These are phyloP conservation scores for Boletus reticulatus DNA, from an alignment of 768 basidiomycete species.

Conservation along the genomic window DNA sequence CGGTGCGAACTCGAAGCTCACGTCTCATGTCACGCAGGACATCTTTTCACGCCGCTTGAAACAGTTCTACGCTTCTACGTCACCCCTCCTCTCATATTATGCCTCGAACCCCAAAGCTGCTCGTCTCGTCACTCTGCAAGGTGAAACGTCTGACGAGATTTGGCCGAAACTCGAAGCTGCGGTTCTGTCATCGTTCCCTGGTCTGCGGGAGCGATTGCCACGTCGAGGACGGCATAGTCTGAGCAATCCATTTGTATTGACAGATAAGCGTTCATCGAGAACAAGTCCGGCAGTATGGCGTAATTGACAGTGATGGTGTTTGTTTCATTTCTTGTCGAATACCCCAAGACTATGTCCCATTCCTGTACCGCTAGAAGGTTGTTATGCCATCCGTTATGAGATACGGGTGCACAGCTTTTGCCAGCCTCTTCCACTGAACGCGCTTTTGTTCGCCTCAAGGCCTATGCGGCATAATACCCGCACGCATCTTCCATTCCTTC, in stretches of 20 bases:
- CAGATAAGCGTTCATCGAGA: constrained; percentile 14
- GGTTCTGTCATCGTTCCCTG: constrained; percentile 57
- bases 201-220: constrained; percentile 49
- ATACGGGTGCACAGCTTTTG: constrained; percentile 8
- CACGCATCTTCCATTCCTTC: neutral
- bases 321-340: constrained; percentile 3
- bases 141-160: constrained; percentile 83
- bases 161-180: constrained; percentile 78
- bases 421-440: neutral
- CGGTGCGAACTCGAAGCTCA: constrained; percentile 3
- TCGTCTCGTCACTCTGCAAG: constrained; percentile 57
- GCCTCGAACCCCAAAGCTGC: constrained; percentile 38
- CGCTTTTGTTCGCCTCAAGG: constrained; percentile 24
- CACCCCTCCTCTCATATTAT: constrained; percentile 79
- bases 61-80: constrained; percentile 77
- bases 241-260: constrained; percentile 48
- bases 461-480: constrained; percentile 14
- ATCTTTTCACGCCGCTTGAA: constrained; percentile 72
- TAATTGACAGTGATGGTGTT: constrained; percentile 3
- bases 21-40: constrained; percentile 47
- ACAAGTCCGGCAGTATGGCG: constrained; percentile 16
- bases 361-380: constrained; percentile 5
- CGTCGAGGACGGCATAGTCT: constrained; percentile 50
- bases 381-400: neutral
- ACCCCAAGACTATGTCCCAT: neutral